Conservation (phyloP, 1,139 yeast species). For the Debaryomyces fabryi region DNA sequence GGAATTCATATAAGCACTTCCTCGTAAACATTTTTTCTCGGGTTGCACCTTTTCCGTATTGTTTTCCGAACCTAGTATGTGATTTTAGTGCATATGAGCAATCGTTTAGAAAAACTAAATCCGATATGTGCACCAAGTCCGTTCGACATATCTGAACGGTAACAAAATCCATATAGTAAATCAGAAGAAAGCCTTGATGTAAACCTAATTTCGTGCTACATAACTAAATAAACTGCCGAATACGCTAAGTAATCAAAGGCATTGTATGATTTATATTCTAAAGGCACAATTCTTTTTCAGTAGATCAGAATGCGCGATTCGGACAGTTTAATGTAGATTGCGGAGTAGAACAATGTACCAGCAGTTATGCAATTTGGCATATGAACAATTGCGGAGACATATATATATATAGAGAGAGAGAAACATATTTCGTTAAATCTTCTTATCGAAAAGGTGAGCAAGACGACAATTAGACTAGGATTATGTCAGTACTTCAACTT, state of each 20-base stretch:
- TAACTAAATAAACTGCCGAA: too few species aligned
- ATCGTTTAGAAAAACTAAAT: too few species aligned
- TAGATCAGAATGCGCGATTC: background rate
- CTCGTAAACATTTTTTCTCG: too few species aligned
- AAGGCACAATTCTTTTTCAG: background rate
- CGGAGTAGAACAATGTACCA: background rate
- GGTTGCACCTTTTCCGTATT: too few species aligned
- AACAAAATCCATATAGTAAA: too few species aligned
- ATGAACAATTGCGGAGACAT: background rate
- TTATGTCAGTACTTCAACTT: slow-evolving; percentile 15
- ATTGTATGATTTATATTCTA: background rate
- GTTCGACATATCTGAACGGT: too few species aligned
- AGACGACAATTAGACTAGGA: background rate
- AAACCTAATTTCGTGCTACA: too few species aligned
- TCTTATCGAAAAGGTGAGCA: background rate
- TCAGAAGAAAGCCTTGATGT: too few species aligned
- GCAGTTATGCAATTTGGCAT: background rate
- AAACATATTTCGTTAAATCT: background rate
- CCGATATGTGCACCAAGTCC: too few species aligned
- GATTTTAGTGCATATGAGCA: too few species aligned
- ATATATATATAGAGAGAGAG: background rate
- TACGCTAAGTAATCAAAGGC: background rate
- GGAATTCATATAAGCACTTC: too few species aligned
- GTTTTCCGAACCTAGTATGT: too few species aligned
- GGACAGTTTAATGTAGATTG: background rate